phyloP scores from a whole-genome alignment of 139 green algal genomes.

The Yamagishiella unicocca region DNA sequence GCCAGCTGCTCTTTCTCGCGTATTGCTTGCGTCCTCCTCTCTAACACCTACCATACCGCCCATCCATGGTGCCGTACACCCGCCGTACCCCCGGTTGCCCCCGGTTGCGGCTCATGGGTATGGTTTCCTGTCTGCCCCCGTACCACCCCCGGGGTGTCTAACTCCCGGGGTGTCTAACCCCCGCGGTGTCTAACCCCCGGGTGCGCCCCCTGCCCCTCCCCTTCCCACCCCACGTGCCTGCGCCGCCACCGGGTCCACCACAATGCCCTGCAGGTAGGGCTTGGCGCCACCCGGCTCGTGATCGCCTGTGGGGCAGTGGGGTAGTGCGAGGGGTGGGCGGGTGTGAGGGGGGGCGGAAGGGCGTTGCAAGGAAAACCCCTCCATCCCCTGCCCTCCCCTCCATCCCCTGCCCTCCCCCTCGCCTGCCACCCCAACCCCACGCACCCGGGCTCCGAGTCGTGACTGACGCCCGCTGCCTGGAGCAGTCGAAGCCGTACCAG shows the following conservation, averaged over 20 bases:
- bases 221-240: not conserved
- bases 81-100: no score
- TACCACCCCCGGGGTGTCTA: no score
- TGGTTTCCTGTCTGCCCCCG: no score
- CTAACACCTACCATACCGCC: no score
- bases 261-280: not conserved
- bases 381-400: not conserved
- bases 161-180: no score
- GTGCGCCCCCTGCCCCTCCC: no score
- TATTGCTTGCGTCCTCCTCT: no score
- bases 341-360: not conserved
- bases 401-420: no score
- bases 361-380: not conserved
- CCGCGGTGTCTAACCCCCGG: no score
- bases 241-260: conserved; percentile 13
- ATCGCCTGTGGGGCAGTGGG: not conserved
- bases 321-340: not conserved
- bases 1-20: no score
- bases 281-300: not conserved
- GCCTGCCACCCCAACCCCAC: not conserved
- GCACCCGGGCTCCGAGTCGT: not conserved
- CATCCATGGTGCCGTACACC: no score
- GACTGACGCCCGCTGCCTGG: not conserved
- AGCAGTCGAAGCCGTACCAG: conserved; percentile 54
- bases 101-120: no score